Conservation (phyloP, 75 land plant genomes). For the Pinus tabuliformis region DNA sequence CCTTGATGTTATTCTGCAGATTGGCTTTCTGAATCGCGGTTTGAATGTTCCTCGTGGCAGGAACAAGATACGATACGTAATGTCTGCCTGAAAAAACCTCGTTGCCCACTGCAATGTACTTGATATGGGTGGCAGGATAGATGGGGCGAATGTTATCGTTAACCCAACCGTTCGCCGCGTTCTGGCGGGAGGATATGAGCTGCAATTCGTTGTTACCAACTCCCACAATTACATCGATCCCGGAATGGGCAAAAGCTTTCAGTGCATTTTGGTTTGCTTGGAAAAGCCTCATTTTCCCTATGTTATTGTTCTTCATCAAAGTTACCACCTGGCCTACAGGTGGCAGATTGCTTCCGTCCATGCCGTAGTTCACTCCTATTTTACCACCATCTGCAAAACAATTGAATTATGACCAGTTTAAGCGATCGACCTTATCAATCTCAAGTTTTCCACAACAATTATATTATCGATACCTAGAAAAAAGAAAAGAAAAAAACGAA, state of each 20-base stretch:
- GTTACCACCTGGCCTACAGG: conserved; percentile 12
- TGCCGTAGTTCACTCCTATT: conserved; percentile 35
- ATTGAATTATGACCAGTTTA: too few species aligned
- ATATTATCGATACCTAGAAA: too few species aligned
- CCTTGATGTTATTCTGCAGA: background rate
- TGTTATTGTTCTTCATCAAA: conserved; percentile 13
- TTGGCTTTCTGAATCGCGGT: conserved; percentile 11
- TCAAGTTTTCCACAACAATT: too few species aligned
- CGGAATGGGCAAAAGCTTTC: conserved; percentile 12
- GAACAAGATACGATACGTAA: conserved; percentile 6
- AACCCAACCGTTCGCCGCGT: conserved; percentile 35
- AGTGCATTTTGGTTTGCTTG: background rate
- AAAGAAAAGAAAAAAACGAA: too few species aligned
- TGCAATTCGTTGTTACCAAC: conserved; percentile 26
- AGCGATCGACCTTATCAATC: too few species aligned
- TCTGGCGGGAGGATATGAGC: conserved; percentile 14
- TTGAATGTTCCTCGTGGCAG: conserved; percentile 31
- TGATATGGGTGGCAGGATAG: too few species aligned
- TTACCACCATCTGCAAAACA: conserved; percentile 17
- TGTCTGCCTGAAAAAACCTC: too few species aligned
- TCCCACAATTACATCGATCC: conserved; percentile 16
- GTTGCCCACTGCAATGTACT: too few species aligned
- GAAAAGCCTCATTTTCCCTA: background rate
- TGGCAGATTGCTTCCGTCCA: conserved; percentile 21
- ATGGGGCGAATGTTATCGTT: conserved; percentile 8